Percentiles rank a stretch among this genome's conserved stretches.
phyloP scores from a whole-genome alignment of 345 rosid genomes.

The Lepidium sativum region DNA sequence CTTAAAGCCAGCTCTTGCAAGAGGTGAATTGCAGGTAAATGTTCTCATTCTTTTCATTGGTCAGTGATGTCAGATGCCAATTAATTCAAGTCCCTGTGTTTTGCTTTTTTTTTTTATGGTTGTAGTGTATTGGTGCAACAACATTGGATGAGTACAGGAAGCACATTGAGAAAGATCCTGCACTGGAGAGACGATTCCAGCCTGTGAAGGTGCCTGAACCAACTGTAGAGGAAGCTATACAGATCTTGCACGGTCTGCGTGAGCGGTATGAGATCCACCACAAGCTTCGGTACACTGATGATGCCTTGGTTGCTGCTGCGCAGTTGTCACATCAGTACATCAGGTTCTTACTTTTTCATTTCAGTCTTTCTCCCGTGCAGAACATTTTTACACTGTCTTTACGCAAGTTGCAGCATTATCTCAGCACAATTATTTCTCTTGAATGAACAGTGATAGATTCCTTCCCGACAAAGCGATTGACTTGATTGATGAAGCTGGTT shows the following conservation, averaged over 20 bases:
- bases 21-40: conserved; percentile 98
- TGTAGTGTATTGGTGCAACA: conserved; percentile 99
- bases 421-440: neutral
- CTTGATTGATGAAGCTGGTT: conserved; percentile 99
- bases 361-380: neutral
- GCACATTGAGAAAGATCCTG: conserved; percentile 99
- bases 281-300: conserved; percentile 95
- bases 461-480: conserved; percentile 99
- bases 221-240: conserved; percentile 85
- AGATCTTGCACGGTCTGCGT: conserved; percentile 85
- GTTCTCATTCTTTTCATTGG: neutral
- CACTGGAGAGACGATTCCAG: conserved; percentile 95
- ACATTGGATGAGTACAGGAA: conserved; percentile 93
- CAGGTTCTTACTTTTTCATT: conserved; percentile 37
- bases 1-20: conserved; percentile 97
- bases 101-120: neutral
- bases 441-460: conserved; percentile 69
- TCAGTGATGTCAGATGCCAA: neutral
- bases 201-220: conserved; percentile 99
- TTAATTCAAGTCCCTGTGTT: neutral
- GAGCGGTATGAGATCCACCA: conserved; percentile 98
- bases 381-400: neutral
- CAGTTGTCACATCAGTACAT: conserved; percentile 93
- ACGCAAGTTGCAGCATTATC: neutral
- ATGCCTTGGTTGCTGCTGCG: conserved; percentile 80